Conservation (phyloP, 768 basidiomycete species). For the Xerocomus spinulosus region DNA sequence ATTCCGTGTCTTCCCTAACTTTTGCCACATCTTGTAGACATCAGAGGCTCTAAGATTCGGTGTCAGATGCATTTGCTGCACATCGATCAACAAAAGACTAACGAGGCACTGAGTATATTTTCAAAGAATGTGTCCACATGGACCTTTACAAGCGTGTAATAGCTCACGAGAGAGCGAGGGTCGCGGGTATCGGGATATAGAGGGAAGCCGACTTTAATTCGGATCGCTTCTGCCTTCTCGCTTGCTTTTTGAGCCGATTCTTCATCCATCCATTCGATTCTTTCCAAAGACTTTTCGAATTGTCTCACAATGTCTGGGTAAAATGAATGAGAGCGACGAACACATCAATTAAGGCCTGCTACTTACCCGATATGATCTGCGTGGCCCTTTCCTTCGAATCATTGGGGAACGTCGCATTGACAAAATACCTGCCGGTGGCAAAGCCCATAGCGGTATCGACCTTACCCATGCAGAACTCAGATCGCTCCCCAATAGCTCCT, state of each 20-base stretch:
- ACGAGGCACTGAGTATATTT: conserved; percentile 70
- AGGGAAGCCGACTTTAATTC: conserved; percentile 93
- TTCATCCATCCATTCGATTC: conserved; percentile 90
- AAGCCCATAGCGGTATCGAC: conserved; percentile 81
- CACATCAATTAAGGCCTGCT: not conserved
- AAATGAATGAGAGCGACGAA: no score
- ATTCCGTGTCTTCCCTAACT: conserved; percentile 68
- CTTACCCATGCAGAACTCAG: conserved; percentile 73
- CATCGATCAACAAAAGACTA: conserved; percentile 4
- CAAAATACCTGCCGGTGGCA: conserved; percentile 85
- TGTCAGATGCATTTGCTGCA: conserved; percentile 5
- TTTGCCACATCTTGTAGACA: conserved; percentile 65
- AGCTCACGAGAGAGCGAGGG: conserved; percentile 62
- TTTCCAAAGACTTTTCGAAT: conserved; percentile 71
- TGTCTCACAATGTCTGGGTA: conserved; percentile 68
- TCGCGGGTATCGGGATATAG: conserved; percentile 75
- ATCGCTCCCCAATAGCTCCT: conserved; percentile 77
- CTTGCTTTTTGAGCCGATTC: conserved; percentile 76
- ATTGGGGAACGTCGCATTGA: conserved; percentile 75
- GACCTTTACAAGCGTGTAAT: conserved; percentile 70
- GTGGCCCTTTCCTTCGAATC: conserved; percentile 78
- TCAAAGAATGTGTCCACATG: conserved; percentile 73
- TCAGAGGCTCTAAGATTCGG: conserved; percentile 45
- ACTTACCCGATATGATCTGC: conserved; percentile 70
- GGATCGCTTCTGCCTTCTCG: conserved; percentile 59